Conservation (phyloP, 139 green algal genomes). For the Micromonas commoda region DNA sequence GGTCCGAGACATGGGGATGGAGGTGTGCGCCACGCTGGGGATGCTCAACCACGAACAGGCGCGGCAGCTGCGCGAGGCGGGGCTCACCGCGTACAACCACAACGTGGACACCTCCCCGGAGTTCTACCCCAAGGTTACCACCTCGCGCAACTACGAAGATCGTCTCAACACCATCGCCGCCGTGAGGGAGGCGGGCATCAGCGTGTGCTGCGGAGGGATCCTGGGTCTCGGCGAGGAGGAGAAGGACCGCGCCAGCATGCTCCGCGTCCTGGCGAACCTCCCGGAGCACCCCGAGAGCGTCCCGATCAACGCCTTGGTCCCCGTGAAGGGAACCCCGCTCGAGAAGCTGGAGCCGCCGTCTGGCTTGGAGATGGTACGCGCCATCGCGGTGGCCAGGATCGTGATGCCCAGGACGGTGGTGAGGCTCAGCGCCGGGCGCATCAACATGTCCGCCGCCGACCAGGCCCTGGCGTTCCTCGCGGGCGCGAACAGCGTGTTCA, state of each 20-base stretch:
- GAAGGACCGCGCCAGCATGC: conserved; percentile 70
- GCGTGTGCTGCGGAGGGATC: conserved; percentile 91
- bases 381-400: conserved; percentile 83
- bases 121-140: conserved; percentile 89
- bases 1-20: conserved; percentile 76
- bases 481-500: conserved; percentile 96
- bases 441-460: conserved; percentile 41
- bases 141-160: conserved; percentile 87
- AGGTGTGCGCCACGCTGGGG: conserved; percentile 82
- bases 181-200: conserved; percentile 88
- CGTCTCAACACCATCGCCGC: conserved; percentile 74
- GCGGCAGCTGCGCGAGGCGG: conserved; percentile 71
- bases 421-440: conserved; percentile 75
- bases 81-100: conserved; percentile 99
- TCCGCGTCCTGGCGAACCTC: conserved; percentile 86
- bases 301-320: conserved; percentile 94
- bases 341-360: conserved; percentile 42
- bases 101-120: conserved; percentile 97
- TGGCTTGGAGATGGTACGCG: conserved; percentile 33
- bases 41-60: conserved; percentile 76
- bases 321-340: conserved; percentile 84
- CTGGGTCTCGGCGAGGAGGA: conserved; percentile 66
- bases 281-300: conserved; percentile 92
- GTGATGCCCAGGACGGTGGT: conserved; percentile 90
- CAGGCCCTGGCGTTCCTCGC: conserved; percentile 94